A percentile compares a stretch with the other conserved stretches of the same genome.
These are phyloP conservation scores for Hypoxylon fragiforme DNA, from an alignment of 495 filamentous ascomycete species.

Conservation along the genomic window DNA sequence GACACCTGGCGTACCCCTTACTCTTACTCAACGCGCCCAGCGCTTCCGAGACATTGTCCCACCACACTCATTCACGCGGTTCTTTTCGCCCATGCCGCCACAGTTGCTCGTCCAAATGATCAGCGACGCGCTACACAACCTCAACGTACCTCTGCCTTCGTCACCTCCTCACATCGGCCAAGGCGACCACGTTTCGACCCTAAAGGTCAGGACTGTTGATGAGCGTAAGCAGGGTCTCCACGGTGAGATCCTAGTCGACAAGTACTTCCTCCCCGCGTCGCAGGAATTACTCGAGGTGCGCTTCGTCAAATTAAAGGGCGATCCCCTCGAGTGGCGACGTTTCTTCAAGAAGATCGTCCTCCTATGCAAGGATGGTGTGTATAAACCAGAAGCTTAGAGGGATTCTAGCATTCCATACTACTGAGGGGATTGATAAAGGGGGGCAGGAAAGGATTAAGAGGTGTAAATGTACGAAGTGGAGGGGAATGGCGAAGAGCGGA, in stretches of 20 bases:
- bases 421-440: no score
- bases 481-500: no score
- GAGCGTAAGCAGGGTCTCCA: conserved; percentile 76
- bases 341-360: conserved; percentile 94
- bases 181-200: conserved; percentile 58
- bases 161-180: conserved; percentile 35
- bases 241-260: conserved; percentile 82
- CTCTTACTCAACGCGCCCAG: conserved; percentile 80
- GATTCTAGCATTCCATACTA: conserved; percentile 10
- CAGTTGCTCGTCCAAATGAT: conserved; percentile 77
- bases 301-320: conserved; percentile 93
- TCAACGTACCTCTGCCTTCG: conserved; percentile 74
- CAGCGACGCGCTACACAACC: conserved; percentile 75
- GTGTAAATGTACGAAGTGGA: no score
- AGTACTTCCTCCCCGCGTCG: conserved; percentile 55
- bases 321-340: conserved; percentile 94
- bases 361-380: conserved; percentile 80
- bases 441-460: no score
- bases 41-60: conserved; percentile 86
- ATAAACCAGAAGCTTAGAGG: conserved; percentile 46
- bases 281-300: conserved; percentile 76
- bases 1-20: conserved; percentile 76
- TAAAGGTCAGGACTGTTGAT: conserved; percentile 77
- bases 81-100: conserved; percentile 84
- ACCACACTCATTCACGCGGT: conserved; percentile 80